Conservation (phyloP, 176 grass and related monocot genomes). For the Triticum dicoccoides region DNA sequence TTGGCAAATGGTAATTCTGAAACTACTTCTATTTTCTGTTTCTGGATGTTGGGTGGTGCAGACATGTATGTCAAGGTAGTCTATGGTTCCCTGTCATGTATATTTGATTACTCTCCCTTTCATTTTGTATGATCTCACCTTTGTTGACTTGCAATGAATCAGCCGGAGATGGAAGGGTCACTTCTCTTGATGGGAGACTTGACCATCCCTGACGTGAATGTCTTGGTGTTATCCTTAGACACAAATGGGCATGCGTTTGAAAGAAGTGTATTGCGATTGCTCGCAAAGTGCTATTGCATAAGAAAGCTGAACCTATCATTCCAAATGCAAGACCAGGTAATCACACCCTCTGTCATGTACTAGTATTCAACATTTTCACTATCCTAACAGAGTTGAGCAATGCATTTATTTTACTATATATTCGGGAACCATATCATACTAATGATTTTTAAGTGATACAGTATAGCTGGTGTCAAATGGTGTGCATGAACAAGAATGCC, state of each 20-base stretch:
- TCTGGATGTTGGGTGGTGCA: background rate
- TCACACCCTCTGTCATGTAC: background rate
- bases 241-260: background rate
- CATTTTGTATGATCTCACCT: background rate
- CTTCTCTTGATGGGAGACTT: background rate
- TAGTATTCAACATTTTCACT: background rate
- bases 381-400: background rate
- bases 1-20: background rate
- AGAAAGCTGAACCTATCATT: background rate
- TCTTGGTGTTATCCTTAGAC: background rate
- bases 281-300: background rate
- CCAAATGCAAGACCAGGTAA: background rate
- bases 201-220: background rate
- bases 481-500: background rate
- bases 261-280: background rate
- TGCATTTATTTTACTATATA: background rate
- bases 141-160: background rate
- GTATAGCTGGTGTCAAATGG: background rate
- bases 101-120: background rate
- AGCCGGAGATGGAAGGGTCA: background rate
- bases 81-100: background rate
- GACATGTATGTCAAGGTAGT: background rate
- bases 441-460: background rate
- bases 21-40: background rate
- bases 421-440: background rate